A percentile compares a stretch with the other conserved stretches of the same genome.
Conservation (phyloP, 2,329 filamentous ascomycete genomes). For the Aspergillus flavus region DNA sequence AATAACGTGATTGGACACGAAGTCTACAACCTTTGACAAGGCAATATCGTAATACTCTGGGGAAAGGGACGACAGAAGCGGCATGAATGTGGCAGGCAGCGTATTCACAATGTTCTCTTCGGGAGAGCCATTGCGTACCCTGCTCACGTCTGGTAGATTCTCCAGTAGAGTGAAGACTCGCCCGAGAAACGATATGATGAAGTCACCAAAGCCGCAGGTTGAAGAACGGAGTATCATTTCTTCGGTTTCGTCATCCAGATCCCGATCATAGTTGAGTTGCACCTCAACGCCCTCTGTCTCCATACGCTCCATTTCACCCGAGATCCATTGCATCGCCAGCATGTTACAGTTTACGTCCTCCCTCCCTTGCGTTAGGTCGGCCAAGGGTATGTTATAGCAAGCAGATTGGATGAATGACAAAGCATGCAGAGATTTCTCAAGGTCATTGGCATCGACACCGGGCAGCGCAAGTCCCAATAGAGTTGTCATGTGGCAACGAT, state of each 20-base stretch:
- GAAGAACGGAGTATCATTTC: conserved; percentile 87
- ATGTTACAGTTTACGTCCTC: conserved; percentile 71
- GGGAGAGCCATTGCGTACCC: conserved; percentile 85
- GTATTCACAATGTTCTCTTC: conserved; percentile 98
- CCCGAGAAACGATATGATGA: conserved; percentile 84
- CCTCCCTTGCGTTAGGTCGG: conserved; percentile 72
- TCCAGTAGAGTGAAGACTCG: conserved; percentile 95
- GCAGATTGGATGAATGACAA: conserved; percentile 94
- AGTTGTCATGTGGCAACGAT: conserved; percentile 92
- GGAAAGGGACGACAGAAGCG: conserved; percentile 85
- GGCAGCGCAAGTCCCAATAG: conserved; percentile 89
- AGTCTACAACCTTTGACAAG: conserved; percentile 86
- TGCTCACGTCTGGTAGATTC: conserved; percentile 87
- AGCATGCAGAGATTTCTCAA: conserved; percentile 94
- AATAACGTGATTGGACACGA: conserved; percentile 91
- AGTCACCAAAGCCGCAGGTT: conserved; percentile 90
- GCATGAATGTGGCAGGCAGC: conserved; percentile 85
- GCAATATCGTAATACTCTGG: conserved; percentile 92
- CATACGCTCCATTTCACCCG: conserved; percentile 90
- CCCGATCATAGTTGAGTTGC: conserved; percentile 79
- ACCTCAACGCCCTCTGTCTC: conserved; percentile 84
- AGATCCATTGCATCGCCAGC: conserved; percentile 89
- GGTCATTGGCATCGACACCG: conserved; percentile 95
- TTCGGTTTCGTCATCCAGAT: conserved; percentile 84
- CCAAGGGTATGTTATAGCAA: conserved; percentile 92